These are phyloP conservation scores for Ophiostoma sp. DNA, from an alignment of 2,329 filamentous ascomycete genomes.

Conservation along the genomic window DNA sequence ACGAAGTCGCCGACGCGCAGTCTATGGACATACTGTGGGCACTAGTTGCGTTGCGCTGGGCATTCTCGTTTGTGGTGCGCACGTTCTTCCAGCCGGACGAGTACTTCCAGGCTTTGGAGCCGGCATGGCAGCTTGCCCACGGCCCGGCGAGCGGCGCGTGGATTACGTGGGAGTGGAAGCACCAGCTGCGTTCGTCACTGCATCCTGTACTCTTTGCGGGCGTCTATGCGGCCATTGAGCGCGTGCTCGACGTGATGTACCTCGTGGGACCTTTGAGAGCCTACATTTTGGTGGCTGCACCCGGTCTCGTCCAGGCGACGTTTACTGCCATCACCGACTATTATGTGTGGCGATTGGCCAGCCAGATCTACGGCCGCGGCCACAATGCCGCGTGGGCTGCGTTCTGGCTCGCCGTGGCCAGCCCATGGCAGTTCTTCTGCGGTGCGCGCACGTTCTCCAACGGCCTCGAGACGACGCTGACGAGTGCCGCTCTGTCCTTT, in stretches of 20 bases:
- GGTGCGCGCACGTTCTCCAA: slow-evolving; percentile 94
- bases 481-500: slow-evolving; percentile 71
- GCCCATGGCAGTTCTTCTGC: slow-evolving; percentile 96
- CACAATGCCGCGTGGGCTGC: slow-evolving; percentile 67
- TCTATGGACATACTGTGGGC: slow-evolving; percentile 40
- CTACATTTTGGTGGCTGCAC: slow-evolving; percentile 68
- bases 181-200: slow-evolving; percentile 83
- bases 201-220: slow-evolving; percentile 85
- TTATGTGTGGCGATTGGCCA: slow-evolving; percentile 82
- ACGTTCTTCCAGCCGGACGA: slow-evolving; percentile 99
- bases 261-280: slow-evolving; percentile 59
- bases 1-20: slow-evolving; percentile 37
- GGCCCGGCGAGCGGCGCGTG: slow-evolving; percentile 76
- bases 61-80: slow-evolving; percentile 74
- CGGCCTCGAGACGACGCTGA: slow-evolving; percentile 86
- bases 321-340: slow-evolving; percentile 79
- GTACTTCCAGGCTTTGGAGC: slow-evolving; percentile 93
- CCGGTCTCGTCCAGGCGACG: slow-evolving; percentile 73
- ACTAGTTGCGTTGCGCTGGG: slow-evolving; percentile 68
- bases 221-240: slow-evolving; percentile 66
- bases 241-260: slow-evolving; percentile 55
- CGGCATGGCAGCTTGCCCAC: slow-evolving; percentile 88
- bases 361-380: slow-evolving; percentile 67
- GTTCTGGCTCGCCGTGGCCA: slow-evolving; percentile 70
- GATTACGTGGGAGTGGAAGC: slow-evolving; percentile 97